Evolutionary conservation across 2,329 filamentous ascomycete genomes (phyloP), one percentile per base, ranked within the genome.

Genomic region (Leptosphaerulina australis): DNA sequence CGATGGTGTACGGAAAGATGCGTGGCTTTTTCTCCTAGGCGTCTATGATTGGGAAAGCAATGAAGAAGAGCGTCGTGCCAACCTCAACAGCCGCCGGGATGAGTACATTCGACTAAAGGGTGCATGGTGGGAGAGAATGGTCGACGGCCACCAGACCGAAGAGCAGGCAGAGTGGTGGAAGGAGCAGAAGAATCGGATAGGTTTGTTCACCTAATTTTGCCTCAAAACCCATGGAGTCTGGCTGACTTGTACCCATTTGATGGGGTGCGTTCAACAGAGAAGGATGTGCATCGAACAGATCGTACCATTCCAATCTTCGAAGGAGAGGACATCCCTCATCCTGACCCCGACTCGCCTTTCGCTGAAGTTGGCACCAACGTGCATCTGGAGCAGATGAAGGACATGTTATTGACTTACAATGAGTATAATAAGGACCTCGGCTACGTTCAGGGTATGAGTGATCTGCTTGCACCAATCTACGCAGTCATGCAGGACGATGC

Each of bases 381-480:
- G 5, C 94, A 99, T 73, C 83, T 99, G 57, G 94, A 99, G 74
- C 94, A 99, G 77, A 90, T 99, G 84, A 99, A 99, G 76, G 94
- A 99, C 71, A 96, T 99, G 90, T 86, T 99, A 0, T 81, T 99
- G 14, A 97, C 94, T 0, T 99, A 99, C 74, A 97, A 99, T 70
- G 94, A 99, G 75, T 95, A 95, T 76, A 99, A 99, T 76, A 89
- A 86, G 51, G 90, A 94, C 50, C 82, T 99, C 2, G 94, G 95
- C 38, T 99, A 99, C 68, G 94, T 99, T 1, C 94, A 99, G 77
- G 94, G 94, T 54, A 99, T 99, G 94, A 97, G 91, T 10, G 94
- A 99, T 73, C 83, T 99, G 1, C 83, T 99, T 7, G 91, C 94
- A 0, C 94, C 94, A 2, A 91, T 99, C 53, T 99, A 99, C 68